Base-by-base conservation (phyloP, 2,329 filamentous ascomycete genomes). In the Pseudogymnoascus sp. region DNA sequence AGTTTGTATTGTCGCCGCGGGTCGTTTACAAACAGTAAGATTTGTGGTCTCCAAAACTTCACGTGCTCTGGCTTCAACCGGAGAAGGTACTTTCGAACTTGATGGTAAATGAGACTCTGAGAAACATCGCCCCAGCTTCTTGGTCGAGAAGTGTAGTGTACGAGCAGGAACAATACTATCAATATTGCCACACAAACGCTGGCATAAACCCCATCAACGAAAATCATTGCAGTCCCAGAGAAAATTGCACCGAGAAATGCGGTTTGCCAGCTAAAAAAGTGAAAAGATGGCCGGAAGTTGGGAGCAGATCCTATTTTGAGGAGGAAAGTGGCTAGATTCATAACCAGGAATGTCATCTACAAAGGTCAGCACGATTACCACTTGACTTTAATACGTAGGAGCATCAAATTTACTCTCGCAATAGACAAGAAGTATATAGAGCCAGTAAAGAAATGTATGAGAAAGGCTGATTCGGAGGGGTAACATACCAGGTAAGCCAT, bases 41-140 rank as follows among this genome's bases (percentile, higher is more conserved):
- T 92, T 65, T 95, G 90, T 0, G 90, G 90, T 58, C 90, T 81
- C 90, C 91, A 95, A 70, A 95, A 95, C 68, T 95, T 95, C 72
- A 95, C 91, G 69, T 95, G 90, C 67, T 95, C 90, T 34, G 90
- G 89, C 57, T 84, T 85, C 28, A 95, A 76, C n/a, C 90, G 83
- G 28, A 95, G 76, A 28, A 95, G 74, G 68, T 95, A 95, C 67
- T 95, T 95, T 62, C 90, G 82, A 12, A 95, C 90, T 74, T 95
- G 90, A 64, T 87, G 83, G 68, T 95, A 95, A 58, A 95, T 95
- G 62, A 95, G 75, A 67, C 89, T 92, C 67, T 95, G 90, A 7
- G 88, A 92, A 15, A 95, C 90, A 71, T 95, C 90, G 1, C 90
- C 90, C 90, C 90, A 95, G 34, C 87, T 83, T 69, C 95, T 95